Base-by-base conservation (phyloP, 169 alveolate genomes). In the Eimeria praecox region DNA sequence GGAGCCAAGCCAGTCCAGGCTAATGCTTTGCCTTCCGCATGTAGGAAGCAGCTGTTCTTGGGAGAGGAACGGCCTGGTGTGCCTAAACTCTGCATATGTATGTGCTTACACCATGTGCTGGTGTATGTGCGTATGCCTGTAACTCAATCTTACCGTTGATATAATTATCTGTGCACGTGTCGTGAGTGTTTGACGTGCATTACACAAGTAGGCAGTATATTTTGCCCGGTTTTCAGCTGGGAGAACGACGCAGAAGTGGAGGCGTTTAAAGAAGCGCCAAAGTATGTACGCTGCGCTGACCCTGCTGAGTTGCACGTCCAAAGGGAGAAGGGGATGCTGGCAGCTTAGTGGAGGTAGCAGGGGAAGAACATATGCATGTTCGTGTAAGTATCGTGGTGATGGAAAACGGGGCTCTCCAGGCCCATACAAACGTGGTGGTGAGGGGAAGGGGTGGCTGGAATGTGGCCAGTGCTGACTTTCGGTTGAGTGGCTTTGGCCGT, bases 291-390 rank as follows among this genome's bases (percentile, higher is more conserved):
- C 86, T 75, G 62, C 3, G 62, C 5, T 44, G 64, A 0, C 27
- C 42, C 64, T 77, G 87, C n/a, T 44, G 62, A 44, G 2, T 77
- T 46, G 87, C 64, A 44, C 87, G 64, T 46, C 87, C 87, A 44
- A 77, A 77, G 71, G 27, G 85, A 75, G 56, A 8, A 75, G 87
- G 49, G 62, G 87, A n/a, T 20, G 87, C n/a, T 40, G 87, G 42
- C 59, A 77, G 62, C 64, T 77, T 10, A 2, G 87, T 77, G 64
- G 64, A 24, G 35, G 87, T 46, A 24, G 87, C 38, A 30, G 56
- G 62, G 62, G 62, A 44, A 77, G 16, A 22, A 40, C 56, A 44
- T 42, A 20, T 77, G 27, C 27, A 35, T 71, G 82, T 30, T 6
- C 30, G n/a, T 24, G 16, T 35, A 35, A 35, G 49, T 33, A 71